A percentile compares a stretch with the other conserved stretches of the same genome.
Conservation (phyloP, 2,329 filamentous ascomycete species). For the Chaetomium sp. region DNA sequence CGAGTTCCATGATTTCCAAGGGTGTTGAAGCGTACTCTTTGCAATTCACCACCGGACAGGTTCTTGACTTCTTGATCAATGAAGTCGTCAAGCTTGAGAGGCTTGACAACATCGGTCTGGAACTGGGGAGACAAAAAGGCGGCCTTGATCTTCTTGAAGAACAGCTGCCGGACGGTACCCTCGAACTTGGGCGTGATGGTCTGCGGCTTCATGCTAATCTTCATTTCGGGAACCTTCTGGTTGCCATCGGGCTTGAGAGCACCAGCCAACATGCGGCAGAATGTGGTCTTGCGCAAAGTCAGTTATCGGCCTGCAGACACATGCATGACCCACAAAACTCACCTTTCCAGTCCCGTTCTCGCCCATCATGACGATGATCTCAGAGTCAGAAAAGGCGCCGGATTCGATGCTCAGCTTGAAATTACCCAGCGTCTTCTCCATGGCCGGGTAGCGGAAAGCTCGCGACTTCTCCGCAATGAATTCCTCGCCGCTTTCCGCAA, state of each 20-base stretch:
- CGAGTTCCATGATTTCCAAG: not conserved
- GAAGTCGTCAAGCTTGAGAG: slow-evolving; percentile 97
- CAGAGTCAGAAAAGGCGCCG: slow-evolving; percentile 91
- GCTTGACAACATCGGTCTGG: slow-evolving; percentile 99
- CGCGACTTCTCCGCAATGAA: slow-evolving; percentile 78
- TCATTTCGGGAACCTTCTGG: slow-evolving; percentile 80
- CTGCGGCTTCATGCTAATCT: slow-evolving; percentile 98
- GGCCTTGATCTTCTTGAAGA: slow-evolving; percentile 99
- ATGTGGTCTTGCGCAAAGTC: slow-evolving; percentile 64
- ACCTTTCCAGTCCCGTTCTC: slow-evolving; percentile 84
- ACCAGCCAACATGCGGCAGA: slow-evolving; percentile 93
- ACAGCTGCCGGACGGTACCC: slow-evolving; percentile 92
- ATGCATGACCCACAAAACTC: slow-evolving; percentile 10
- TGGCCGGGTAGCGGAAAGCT: slow-evolving; percentile 78
- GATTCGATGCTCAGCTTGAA: slow-evolving; percentile 79
- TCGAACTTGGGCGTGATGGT: slow-evolving; percentile 98
- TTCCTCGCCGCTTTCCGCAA: slow-evolving; percentile 83
- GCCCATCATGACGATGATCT: slow-evolving; percentile 99
- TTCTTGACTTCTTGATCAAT: slow-evolving; percentile 99
- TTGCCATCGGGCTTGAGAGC: slow-evolving; percentile 83
- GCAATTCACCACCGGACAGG: slow-evolving; percentile 96
- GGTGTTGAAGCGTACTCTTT: slow-evolving; percentile 59
- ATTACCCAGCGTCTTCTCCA: slow-evolving; percentile 86
- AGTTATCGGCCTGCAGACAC: not conserved
- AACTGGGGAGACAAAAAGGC: slow-evolving; percentile 96